A percentile compares a stretch with the other conserved stretches of the same genome.
phyloP scores from a whole-genome alignment of 1,284 basidiomycete species.

The Rhodotorula glutinis region DNA sequence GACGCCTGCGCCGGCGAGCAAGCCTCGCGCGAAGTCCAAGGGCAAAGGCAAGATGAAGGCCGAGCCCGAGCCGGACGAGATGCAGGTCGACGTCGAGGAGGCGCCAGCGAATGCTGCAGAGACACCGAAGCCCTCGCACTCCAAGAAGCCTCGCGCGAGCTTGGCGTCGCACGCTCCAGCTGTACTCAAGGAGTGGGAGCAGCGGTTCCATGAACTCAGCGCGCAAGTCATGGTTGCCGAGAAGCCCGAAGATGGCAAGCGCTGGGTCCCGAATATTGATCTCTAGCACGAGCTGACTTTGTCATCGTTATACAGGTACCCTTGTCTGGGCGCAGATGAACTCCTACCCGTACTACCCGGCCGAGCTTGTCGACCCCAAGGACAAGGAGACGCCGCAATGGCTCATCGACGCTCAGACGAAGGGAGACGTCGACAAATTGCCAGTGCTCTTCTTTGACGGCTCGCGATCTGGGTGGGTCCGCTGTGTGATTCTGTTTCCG shows the following conservation, averaged over 20 bases:
- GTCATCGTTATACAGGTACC: slow-evolving; percentile 1
- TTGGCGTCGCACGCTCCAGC: neutral
- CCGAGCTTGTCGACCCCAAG: slow-evolving; percentile 47
- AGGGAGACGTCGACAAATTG: neutral
- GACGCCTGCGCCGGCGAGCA: neutral
- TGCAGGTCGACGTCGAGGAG: neutral
- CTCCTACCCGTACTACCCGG: slow-evolving; percentile 51
- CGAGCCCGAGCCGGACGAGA: neutral
- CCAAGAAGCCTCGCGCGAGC: neutral
- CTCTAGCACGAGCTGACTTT: neutral
- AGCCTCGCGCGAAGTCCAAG: neutral
- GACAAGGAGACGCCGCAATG: slow-evolving; percentile 19
- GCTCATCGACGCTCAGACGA: slow-evolving; percentile 2
- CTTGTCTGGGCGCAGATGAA: slow-evolving; percentile 30
- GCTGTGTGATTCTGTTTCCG: no score
- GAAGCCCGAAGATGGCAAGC: slow-evolving; percentile 11
- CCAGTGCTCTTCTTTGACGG: slow-evolving; percentile 30
- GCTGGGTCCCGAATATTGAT: neutral
- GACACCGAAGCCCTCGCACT: neutral
- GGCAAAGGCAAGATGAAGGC: neutral
- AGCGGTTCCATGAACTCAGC: neutral
- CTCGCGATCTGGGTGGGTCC: slow-evolving; percentile 13
- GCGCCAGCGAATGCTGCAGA: neutral
- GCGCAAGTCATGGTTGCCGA: slow-evolving; percentile 3
- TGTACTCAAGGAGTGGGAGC: neutral